Conservation (phyloP, 2,329 filamentous ascomycete genomes). For the Aspergillus versicolor region DNA sequence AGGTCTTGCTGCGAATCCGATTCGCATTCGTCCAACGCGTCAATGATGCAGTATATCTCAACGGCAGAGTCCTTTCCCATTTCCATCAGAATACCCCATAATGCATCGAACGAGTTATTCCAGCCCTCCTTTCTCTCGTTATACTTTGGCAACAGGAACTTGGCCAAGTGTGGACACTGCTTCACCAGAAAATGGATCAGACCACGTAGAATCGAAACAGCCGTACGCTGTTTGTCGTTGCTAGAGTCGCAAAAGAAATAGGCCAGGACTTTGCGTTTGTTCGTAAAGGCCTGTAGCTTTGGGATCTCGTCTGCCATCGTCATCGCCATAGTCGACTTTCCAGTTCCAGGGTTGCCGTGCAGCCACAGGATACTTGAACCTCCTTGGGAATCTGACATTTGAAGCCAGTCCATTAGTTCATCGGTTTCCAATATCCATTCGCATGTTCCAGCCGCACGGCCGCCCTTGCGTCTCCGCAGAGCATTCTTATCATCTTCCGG, state of each 20-base stretch:
- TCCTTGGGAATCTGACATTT: not conserved
- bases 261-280: too few species aligned
- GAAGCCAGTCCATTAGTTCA: not conserved
- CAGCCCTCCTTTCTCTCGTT: not conserved
- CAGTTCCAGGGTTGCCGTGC: conserved; percentile 1
- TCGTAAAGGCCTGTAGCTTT: not conserved
- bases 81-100: conserved; percentile 13
- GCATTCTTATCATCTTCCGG: not conserved
- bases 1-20: conserved; percentile 15
- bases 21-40: conserved; percentile 25
- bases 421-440: not conserved
- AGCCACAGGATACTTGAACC: conserved; percentile 1
- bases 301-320: not conserved
- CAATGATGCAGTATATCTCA: conserved; percentile 18
- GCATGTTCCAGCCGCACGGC: not conserved
- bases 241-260: conserved; percentile 5
- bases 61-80: conserved; percentile 1
- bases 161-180: not conserved
- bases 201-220: not conserved
- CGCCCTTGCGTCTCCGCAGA: conserved; percentile 1
- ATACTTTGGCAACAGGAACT: not conserved
- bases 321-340: not conserved
- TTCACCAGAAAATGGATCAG: not conserved
- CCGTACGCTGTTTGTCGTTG: not conserved
- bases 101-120: conserved; percentile 11